Percentiles rank a stretch among this genome's conserved stretches.
phyloP scores from a whole-genome alignment of 208 protist genomes.

The Ichthyophonus hoferi region DNA sequence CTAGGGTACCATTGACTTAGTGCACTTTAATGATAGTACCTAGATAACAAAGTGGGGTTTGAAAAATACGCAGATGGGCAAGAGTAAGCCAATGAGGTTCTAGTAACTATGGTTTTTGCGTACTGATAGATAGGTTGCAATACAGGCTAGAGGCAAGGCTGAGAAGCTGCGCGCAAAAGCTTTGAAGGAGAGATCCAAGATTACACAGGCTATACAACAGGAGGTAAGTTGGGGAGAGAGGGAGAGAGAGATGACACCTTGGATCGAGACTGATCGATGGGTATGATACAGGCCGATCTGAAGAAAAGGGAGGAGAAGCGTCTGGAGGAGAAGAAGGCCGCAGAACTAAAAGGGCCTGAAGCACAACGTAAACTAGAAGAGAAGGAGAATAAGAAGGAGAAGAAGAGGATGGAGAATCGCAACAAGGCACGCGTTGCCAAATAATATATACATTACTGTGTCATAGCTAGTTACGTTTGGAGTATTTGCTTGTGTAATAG shows the following conservation, averaged over 20 bases:
- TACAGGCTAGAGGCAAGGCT: neutral
- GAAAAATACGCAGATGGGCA: neutral
- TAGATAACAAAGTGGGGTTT: neutral
- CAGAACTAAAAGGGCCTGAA: neutral
- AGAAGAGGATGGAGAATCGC: neutral
- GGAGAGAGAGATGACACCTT: neutral
- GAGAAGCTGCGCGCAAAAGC: neutral
- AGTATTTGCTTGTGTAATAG: too few species aligned
- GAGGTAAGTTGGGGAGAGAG: neutral
- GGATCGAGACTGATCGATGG: neutral
- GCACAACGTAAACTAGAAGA: neutral
- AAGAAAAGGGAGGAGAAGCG: neutral
- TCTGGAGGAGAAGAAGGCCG: neutral
- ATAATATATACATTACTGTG: too few species aligned
- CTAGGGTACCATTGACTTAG: too few species aligned
- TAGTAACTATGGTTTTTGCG: neutral
- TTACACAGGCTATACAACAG: neutral
- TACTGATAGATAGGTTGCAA: neutral
- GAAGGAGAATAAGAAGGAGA: neutral
- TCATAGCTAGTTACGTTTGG: too few species aligned
- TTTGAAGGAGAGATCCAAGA: neutral
- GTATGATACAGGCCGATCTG: neutral
- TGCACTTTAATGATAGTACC: neutral
- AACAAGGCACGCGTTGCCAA: neutral
- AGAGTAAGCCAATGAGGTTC: neutral